Conservation (phyloP, 2,329 filamentous ascomycete species). For the Thyridium curvatum region DNA sequence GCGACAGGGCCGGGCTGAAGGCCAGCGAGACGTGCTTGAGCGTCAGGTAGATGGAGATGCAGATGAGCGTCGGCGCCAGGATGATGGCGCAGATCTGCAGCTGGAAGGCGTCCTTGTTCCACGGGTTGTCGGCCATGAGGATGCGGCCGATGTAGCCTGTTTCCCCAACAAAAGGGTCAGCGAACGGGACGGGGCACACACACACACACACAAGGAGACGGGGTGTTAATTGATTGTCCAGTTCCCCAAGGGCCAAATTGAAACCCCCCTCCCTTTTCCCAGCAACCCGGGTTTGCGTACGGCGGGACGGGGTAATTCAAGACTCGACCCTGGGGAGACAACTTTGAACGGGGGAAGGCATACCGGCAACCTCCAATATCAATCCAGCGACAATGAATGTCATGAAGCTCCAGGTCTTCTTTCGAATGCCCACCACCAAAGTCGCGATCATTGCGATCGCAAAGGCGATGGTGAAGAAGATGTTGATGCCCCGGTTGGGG, state of each 20-base stretch:
- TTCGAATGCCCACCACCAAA: constrained; percentile 36
- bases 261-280: too few relatives aligned
- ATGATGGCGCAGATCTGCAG: constrained; percentile 55
- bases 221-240: too few relatives aligned
- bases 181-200: too few relatives aligned
- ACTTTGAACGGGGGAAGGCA: constrained; percentile 10
- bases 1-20: constrained; percentile 42
- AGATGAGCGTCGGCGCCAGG: constrained; percentile 53
- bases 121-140: constrained; percentile 46
- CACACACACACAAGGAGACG: too few relatives aligned
- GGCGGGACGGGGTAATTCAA: background rate
- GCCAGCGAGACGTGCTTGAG: constrained; percentile 52
- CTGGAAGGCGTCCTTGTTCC: constrained; percentile 46
- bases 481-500: constrained; percentile 49
- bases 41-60: constrained; percentile 57
- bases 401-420: constrained; percentile 50
- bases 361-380: constrained; percentile 44
- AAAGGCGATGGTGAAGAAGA: constrained; percentile 46
- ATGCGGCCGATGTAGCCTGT: constrained; percentile 48
- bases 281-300: too few relatives aligned
- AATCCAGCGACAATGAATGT: constrained; percentile 41
- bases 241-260: too few relatives aligned
- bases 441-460: constrained; percentile 35
- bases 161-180: too few relatives aligned
- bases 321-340: background rate